A percentile compares a stretch with the other conserved stretches of the same genome.
Conservation (phyloP, 2,329 filamentous ascomycete species). For the Penicillium griseofulvum region DNA sequence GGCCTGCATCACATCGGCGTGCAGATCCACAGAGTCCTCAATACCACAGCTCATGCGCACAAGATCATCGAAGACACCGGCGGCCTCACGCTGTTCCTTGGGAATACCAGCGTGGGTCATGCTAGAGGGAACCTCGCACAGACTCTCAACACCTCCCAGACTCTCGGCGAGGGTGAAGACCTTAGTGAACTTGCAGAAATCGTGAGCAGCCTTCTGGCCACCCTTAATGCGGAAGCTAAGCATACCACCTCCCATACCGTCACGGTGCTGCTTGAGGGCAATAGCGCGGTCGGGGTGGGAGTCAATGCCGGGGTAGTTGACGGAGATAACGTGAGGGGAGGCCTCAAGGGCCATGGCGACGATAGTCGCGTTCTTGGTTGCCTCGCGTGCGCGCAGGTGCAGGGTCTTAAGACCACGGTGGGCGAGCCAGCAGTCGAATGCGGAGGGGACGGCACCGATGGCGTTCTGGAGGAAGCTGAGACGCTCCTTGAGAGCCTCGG, state of each 20-base stretch:
- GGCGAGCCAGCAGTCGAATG: conserved; percentile 97
- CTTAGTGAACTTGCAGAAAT: conserved; percentile 84
- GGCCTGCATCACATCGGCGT: conserved; percentile 76
- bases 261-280: conserved; percentile 84
- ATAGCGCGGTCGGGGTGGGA: conserved; percentile 85
- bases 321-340: conserved; percentile 77
- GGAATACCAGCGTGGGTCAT: conserved; percentile 99
- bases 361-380: conserved; percentile 73
- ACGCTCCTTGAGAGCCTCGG: conserved; percentile 69
- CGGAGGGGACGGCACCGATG: conserved; percentile 88
- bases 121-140: conserved; percentile 86
- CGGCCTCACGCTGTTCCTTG: conserved; percentile 80
- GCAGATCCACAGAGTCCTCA: conserved; percentile 83
- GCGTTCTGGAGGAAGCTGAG: conserved; percentile 94
- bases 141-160: conserved; percentile 84
- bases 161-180: conserved; percentile 94
- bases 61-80: conserved; percentile 92
- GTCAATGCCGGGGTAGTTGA: conserved; percentile 91
- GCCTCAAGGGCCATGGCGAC: conserved; percentile 75
- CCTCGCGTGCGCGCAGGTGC: conserved; percentile 85
- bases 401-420: conserved; percentile 96
- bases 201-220: conserved; percentile 78
- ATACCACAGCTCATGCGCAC: conserved; percentile 91
- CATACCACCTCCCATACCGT: conserved; percentile 96
- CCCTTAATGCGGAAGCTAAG: conserved; percentile 91